Percentiles rank a stretch among this genome's conserved stretches.
Conservation (phyloP, 495 filamentous ascomycete species). For the Talaromyces liani region DNA sequence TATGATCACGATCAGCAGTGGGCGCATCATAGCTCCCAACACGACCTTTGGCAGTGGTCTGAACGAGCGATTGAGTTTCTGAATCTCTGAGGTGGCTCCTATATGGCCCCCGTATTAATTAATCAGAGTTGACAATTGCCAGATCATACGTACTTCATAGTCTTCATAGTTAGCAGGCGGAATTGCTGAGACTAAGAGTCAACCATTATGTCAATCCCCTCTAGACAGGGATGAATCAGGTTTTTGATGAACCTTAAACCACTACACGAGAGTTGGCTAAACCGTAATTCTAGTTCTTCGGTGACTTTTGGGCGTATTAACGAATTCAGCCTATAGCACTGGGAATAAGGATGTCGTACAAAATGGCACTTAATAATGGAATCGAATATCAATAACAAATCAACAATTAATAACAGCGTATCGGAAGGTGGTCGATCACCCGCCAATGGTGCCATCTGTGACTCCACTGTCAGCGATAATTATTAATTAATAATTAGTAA, state of each 20-base stretch:
- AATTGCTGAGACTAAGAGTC: too few relatives aligned
- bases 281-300: neutral
- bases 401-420: neutral
- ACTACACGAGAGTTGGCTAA: neutral
- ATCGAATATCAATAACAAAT: neutral
- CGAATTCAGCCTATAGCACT: neutral
- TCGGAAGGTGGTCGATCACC: slow-evolving; percentile 2
- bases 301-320: neutral
- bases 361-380: neutral
- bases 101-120: neutral
- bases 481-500: too few relatives aligned
- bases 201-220: neutral
- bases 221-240: neutral
- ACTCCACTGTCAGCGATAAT: neutral
- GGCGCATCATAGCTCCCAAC: neutral
- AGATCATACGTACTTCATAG: neutral
- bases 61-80: neutral
- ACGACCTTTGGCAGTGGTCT: neutral
- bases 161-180: too few relatives aligned
- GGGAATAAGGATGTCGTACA: neutral
- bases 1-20: neutral
- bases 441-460: neutral
- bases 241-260: neutral
- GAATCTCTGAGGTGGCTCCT: neutral
- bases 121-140: neutral